phyloP scores from a whole-genome alignment of 495 filamentous ascomycete species.

The Hyaloscypha finlandica region DNA sequence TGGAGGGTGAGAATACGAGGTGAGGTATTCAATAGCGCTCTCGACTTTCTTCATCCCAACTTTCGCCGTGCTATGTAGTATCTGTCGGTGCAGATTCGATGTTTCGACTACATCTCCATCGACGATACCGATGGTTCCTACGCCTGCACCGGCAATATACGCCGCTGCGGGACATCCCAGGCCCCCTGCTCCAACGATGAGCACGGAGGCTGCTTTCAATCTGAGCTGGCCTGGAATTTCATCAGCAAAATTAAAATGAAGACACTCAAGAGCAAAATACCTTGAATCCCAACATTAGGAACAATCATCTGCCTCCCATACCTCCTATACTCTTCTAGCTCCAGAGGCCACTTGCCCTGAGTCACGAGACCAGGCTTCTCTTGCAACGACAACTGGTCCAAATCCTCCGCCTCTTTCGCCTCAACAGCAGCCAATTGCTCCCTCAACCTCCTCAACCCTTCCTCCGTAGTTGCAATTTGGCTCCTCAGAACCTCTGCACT shows the following conservation, averaged over 20 bases:
- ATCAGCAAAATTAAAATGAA: neutral
- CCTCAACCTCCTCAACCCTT: slow-evolving; percentile 37
- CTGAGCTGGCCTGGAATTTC: slow-evolving; percentile 67
- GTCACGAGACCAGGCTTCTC: slow-evolving; percentile 7
- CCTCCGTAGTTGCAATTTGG: slow-evolving; percentile 38
- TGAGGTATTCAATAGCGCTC: slow-evolving; percentile 69
- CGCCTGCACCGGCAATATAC: slow-evolving; percentile 85
- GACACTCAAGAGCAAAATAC: slow-evolving; percentile 38
- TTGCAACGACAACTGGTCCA: neutral
- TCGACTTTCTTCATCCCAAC: slow-evolving; percentile 83
- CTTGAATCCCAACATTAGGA: slow-evolving; percentile 77
- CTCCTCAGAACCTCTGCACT: slow-evolving; percentile 32
- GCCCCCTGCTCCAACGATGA: slow-evolving; percentile 91
- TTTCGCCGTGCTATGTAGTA: slow-evolving; percentile 68
- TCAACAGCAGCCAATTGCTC: slow-evolving; percentile 40
- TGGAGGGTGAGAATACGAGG: slow-evolving; percentile 48
- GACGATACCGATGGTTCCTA: slow-evolving; percentile 80
- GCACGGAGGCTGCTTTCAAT: slow-evolving; percentile 67
- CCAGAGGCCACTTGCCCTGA: slow-evolving; percentile 60
- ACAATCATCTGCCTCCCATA: slow-evolving; percentile 95
- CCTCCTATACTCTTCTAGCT: slow-evolving; percentile 69
- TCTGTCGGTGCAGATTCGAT: slow-evolving; percentile 93
- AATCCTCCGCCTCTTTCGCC: neutral
- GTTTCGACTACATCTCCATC: slow-evolving; percentile 86
- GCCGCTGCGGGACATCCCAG: slow-evolving; percentile 88